Evolutionary conservation across 495 filamentous ascomycete genomes (phyloP).

Genomic region (Tetracladium marchalianum): DNA sequence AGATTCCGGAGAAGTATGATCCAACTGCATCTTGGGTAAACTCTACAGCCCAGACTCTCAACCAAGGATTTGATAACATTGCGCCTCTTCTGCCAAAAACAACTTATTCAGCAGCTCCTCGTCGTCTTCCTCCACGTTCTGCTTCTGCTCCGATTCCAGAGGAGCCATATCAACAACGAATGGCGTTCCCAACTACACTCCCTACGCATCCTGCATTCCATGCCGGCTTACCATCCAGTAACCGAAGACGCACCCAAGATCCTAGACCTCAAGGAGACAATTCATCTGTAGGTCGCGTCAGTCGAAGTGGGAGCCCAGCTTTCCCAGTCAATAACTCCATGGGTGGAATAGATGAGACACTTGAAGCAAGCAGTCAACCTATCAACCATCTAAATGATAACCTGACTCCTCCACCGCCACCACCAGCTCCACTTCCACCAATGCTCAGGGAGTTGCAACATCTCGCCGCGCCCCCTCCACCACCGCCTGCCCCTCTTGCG

Average conservation of each 20-base stretch:
- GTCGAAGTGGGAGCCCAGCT: constrained; percentile 9
- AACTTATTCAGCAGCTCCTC: constrained; percentile 56
- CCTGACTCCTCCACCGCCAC: constrained; percentile 39
- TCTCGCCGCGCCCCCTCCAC: constrained; percentile 56
- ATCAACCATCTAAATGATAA: constrained; percentile 27
- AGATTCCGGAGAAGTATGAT: constrained; percentile 46
- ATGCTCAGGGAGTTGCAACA: constrained; percentile 81
- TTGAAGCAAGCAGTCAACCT: constrained; percentile 33
- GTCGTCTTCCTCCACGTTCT: constrained; percentile 49
- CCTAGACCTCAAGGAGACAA: constrained; percentile 20
- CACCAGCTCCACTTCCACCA: constrained; percentile 41
- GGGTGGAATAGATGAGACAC: constrained; percentile 56
- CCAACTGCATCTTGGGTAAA: constrained; percentile 21
- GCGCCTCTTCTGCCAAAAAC: constrained; percentile 41
- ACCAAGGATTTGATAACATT: constrained; percentile 19
- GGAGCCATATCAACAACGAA: constrained; percentile 31
- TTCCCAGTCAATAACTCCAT: constrained; percentile 14
- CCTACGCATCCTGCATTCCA: constrained; percentile 50
- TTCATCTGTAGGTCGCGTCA: constrained; percentile 22
- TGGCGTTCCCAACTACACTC: constrained; percentile 32
- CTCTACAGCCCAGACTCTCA: constrained; percentile 21
- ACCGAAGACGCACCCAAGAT: constrained; percentile 15
- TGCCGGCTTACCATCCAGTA: constrained; percentile 40
- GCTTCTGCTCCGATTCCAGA: constrained; percentile 67
- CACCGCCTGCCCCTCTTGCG: constrained; percentile 58